Conservation (phyloP, 139 green algal species). For the Micromonas pusilla region DNA sequence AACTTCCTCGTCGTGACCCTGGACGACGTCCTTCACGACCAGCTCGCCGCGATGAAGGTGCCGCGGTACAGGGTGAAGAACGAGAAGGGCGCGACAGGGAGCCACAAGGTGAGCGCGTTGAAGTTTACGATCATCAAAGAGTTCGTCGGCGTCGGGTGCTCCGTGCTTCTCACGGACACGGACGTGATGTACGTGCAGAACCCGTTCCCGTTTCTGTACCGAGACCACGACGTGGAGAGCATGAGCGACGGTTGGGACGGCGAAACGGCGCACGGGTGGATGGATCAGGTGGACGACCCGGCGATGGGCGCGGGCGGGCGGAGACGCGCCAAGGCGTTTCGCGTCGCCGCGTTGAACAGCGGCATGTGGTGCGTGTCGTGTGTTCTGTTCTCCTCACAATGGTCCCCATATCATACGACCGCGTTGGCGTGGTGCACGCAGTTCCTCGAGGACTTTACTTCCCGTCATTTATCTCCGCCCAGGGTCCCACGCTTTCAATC, state of each 20-base stretch:
- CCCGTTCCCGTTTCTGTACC: slow-evolving; percentile 35
- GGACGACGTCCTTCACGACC: slow-evolving; percentile 8
- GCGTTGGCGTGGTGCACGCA: no score
- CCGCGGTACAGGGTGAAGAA: neutral
- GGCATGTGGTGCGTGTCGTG: slow-evolving; percentile 38
- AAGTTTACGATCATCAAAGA: slow-evolving; percentile 37
- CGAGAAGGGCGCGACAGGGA: slow-evolving; percentile 17
- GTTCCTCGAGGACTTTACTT: no score
- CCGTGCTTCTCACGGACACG: slow-evolving; percentile 37
- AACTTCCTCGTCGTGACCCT: slow-evolving; percentile 36
- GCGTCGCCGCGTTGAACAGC: slow-evolving; percentile 33
- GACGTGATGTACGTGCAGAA: slow-evolving; percentile 35
- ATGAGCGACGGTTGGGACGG: slow-evolving; percentile 40
- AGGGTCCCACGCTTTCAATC: no score
- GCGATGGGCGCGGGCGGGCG: neutral
- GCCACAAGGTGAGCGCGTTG: slow-evolving; percentile 32
- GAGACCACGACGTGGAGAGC: slow-evolving; percentile 35
- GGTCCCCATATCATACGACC: no score
- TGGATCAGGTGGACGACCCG: slow-evolving; percentile 28
- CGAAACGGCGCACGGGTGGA: slow-evolving; percentile 27
- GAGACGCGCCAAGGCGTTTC: slow-evolving; percentile 5
- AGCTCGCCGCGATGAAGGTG: neutral
- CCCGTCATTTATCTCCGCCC: no score
- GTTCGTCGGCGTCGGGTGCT: slow-evolving; percentile 31
- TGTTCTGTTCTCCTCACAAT: no score